A percentile compares a stretch with the other conserved stretches of the same genome.
Evolutionary conservation across 2,329 filamentous ascomycete species (phyloP).

Genomic region (Colletotrichum siamense): DNA sequence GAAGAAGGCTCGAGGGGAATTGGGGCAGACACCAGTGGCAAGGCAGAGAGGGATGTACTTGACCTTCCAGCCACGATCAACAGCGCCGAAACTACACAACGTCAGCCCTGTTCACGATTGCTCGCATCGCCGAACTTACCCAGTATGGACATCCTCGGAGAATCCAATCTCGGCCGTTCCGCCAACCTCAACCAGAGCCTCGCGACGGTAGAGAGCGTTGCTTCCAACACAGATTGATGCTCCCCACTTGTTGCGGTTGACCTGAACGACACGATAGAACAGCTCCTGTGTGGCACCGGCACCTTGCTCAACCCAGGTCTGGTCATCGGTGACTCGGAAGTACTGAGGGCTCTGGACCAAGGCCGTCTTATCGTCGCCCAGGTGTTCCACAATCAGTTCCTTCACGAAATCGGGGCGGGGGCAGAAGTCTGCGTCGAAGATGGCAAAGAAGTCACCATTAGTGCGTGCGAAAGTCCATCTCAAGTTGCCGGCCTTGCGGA

Average conservation of each 20-base stretch:
- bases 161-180: conserved; percentile 47
- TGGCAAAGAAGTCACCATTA: conserved; percentile 43
- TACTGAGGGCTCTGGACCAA: conserved; percentile 48
- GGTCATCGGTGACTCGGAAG: conserved; percentile 41
- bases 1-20: conserved; percentile 46
- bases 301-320: conserved; percentile 50
- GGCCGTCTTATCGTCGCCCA: conserved; percentile 41
- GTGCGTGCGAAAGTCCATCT: conserved; percentile 45
- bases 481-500: conserved; percentile 48
- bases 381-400: conserved; percentile 43
- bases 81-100: conserved; percentile 37
- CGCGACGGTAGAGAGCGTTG: conserved; percentile 45
- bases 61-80: conserved; percentile 47
- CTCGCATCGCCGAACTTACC: conserved; percentile 26
- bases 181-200: conserved; percentile 42
- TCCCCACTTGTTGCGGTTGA: conserved; percentile 44
- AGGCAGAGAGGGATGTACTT: conserved; percentile 45
- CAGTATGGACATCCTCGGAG: conserved; percentile 49
- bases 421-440: conserved; percentile 49
- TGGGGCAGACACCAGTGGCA: conserved; percentile 47
- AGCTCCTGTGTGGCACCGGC: conserved; percentile 46
- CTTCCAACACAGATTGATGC: conserved; percentile 47
- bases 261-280: conserved; percentile 48
- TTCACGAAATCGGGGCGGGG: conserved; percentile 43
- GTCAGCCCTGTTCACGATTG: background rate